Conservation (phyloP, 2,329 filamentous ascomycete genomes). For the Cladosporium sp. region DNA sequence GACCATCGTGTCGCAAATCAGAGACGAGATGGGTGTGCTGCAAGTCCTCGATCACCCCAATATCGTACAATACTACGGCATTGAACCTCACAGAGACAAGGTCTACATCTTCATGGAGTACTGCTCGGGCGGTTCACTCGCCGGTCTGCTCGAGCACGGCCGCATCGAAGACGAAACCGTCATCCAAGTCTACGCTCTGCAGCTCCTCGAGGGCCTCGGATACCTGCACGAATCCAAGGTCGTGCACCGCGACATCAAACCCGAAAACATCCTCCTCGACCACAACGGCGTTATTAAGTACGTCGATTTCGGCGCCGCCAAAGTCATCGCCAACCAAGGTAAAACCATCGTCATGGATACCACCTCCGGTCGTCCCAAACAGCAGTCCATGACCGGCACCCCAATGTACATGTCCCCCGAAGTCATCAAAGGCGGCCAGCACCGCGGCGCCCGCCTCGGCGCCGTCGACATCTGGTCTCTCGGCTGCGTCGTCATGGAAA, state of each 20-base stretch:
- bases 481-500: conserved; percentile 94
- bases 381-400: conserved; percentile 94
- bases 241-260: conserved; percentile 96
- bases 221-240: conserved; percentile 92
- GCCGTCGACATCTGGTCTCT: conserved; percentile 95
- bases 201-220: conserved; percentile 88
- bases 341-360: conserved; percentile 71
- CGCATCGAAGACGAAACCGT: conserved; percentile 97
- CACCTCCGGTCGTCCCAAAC: conserved; percentile 44
- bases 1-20: conserved; percentile 88
- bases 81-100: conserved; percentile 96
- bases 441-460: conserved; percentile 69
- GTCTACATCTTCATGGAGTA: conserved; percentile 99
- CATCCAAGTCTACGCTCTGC: conserved; percentile 92
- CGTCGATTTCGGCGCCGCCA: conserved; percentile 96
- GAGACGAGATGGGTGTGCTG: conserved; percentile 94
- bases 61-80: conserved; percentile 95
- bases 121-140: conserved; percentile 90
- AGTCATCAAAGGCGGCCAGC: conserved; percentile 91
- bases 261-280: conserved; percentile 93
- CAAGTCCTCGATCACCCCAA: conserved; percentile 97
- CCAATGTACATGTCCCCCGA: conserved; percentile 99
- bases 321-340: conserved; percentile 91
- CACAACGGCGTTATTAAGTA: conserved; percentile 99
- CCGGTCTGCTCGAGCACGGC: conserved; percentile 86